Conservation (phyloP, 805 yeast species). For the Zygosaccharomyces kombuchaensis region DNA sequence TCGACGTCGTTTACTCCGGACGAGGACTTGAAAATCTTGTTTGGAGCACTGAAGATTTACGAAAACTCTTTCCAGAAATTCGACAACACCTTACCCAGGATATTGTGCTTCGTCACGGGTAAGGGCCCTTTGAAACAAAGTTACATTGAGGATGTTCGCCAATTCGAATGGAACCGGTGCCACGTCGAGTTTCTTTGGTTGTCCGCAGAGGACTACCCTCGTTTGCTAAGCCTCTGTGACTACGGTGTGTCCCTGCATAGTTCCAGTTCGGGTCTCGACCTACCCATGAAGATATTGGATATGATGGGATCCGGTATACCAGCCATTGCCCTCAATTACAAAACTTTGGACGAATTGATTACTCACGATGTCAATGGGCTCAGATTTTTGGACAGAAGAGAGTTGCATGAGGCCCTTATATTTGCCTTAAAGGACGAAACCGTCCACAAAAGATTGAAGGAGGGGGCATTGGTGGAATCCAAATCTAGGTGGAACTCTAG, state of each 20-base stretch:
- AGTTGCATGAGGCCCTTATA: conserved; percentile 43
- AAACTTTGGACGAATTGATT: conserved; percentile 76
- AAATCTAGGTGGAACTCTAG: conserved; percentile 65
- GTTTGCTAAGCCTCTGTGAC: conserved; percentile 70
- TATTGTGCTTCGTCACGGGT: conserved; percentile 85
- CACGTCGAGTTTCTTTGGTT: conserved; percentile 71
- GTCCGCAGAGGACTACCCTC: conserved; percentile 71
- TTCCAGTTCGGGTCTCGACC: conserved; percentile 88
- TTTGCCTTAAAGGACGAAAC: conserved; percentile 33
- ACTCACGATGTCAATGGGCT: conserved; percentile 66
- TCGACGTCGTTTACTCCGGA: conserved; percentile 96
- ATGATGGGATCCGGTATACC: conserved; percentile 96
- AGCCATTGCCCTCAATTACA: conserved; percentile 71
- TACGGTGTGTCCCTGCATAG: conserved; percentile 85
- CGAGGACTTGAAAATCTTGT: conserved; percentile 72
- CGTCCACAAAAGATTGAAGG: conserved; percentile 42
- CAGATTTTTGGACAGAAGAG: conserved; percentile 42
- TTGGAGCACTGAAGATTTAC: conserved; percentile 62
- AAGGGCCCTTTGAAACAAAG: conserved; percentile 77
- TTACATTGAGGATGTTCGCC: conserved; percentile 46
- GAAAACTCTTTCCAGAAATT: conserved; percentile 37
- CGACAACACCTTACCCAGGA: conserved; percentile 39
- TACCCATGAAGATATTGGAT: conserved; percentile 97
- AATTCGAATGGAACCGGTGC: conserved; percentile 45
- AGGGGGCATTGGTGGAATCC: conserved; percentile 75